Conservation (phyloP, 768 basidiomycete genomes). For the Agaricus sinodeliciosus region DNA sequence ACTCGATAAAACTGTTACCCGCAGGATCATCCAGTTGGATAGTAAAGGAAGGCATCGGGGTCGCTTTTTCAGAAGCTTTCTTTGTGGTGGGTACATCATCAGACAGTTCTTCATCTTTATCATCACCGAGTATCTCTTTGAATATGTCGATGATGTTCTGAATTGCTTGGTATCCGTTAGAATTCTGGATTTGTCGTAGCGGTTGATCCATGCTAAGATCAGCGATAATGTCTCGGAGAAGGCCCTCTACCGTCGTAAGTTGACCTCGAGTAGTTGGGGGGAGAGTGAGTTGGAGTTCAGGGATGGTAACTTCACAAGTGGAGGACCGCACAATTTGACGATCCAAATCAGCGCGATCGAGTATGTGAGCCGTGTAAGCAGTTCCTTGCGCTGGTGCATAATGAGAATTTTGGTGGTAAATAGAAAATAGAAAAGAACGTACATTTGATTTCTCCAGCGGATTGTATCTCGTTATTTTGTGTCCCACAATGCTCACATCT, state of each 20-base stretch:
- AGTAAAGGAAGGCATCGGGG: slow-evolving; percentile 69
- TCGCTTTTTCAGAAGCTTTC: slow-evolving; percentile 31
- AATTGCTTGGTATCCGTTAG: slow-evolving; percentile 65
- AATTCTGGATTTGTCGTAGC: slow-evolving; percentile 73
- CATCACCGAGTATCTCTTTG: slow-evolving; percentile 56
- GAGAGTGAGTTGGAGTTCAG: slow-evolving; percentile 87
- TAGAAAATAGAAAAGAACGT: slow-evolving; percentile 19
- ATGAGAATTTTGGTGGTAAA: neutral
- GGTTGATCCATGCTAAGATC: slow-evolving; percentile 84
- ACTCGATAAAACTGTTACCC: slow-evolving; percentile 96
- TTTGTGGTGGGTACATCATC: slow-evolving; percentile 20
- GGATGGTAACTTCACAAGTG: slow-evolving; percentile 73
- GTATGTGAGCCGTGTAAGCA: slow-evolving; percentile 74
- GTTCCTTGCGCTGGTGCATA: slow-evolving; percentile 65
- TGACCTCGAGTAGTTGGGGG: slow-evolving; percentile 81
- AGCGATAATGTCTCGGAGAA: slow-evolving; percentile 72
- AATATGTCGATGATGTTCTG: slow-evolving; percentile 66
- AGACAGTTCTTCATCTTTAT: slow-evolving; percentile 41
- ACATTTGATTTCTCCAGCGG: slow-evolving; percentile 84
- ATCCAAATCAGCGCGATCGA: slow-evolving; percentile 71
- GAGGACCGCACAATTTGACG: slow-evolving; percentile 91
- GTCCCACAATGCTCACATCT: slow-evolving; percentile 89
- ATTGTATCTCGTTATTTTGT: slow-evolving; percentile 90
- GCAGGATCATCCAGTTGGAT: slow-evolving; percentile 87
- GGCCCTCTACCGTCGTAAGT: slow-evolving; percentile 94